Evolutionary conservation across 805 yeast genomes (phyloP).

Genomic region (Pichia kluyveri): DNA sequence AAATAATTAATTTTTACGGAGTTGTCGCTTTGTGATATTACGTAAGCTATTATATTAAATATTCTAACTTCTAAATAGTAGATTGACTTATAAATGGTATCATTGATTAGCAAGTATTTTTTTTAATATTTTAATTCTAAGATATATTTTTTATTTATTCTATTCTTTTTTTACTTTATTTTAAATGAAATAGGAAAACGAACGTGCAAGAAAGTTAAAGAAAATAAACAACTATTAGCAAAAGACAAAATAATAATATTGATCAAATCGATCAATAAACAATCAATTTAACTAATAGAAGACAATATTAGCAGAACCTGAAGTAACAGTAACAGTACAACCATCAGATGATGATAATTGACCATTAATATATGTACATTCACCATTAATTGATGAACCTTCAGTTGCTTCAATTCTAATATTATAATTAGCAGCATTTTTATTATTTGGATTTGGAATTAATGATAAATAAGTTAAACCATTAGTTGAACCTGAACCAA

Average conservation of each 20-base stretch:
- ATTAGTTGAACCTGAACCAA: conserved; percentile 81
- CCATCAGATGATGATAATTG: conserved; percentile 68
- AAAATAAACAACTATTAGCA: too few species aligned
- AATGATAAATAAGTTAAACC: conserved; percentile 77
- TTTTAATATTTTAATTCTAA: too few species aligned
- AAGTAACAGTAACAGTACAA: conserved; percentile 53
- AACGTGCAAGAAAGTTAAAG: not conserved
- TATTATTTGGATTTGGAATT: conserved; percentile 93
- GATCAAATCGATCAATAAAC: conserved; percentile 36
- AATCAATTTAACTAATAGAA: conserved; percentile 74
- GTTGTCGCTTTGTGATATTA: too few species aligned
- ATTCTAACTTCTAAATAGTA: too few species aligned
- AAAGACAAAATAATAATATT: too few species aligned
- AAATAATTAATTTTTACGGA: too few species aligned
- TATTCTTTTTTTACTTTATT: too few species aligned
- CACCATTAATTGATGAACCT: conserved; percentile 30
- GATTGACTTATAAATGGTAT: too few species aligned
- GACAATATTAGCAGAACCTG: conserved; percentile 27
- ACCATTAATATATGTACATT: conserved; percentile 38
- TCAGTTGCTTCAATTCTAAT: conserved; percentile 34
- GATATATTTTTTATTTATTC: too few species aligned
- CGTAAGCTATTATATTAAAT: too few species aligned
- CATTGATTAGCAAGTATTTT: too few species aligned
- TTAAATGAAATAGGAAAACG: too few species aligned
- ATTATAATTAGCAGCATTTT: conserved; percentile 45